These are phyloP conservation scores for Porcisia hertigi DNA, from an alignment of 208 protist species.

Conservation along the genomic window DNA sequence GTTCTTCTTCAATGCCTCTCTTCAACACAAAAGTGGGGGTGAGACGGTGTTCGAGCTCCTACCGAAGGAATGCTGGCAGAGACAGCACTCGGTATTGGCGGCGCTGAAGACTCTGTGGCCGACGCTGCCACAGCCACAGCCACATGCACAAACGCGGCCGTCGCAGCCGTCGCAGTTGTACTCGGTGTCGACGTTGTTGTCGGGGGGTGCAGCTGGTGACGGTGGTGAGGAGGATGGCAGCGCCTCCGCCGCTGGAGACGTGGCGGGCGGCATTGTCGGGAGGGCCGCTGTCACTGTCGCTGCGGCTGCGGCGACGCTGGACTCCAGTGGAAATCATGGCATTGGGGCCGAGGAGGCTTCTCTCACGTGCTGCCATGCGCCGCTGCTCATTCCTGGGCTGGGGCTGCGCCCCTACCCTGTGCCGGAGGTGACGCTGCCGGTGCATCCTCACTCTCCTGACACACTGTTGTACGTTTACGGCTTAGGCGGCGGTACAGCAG, in stretches of 20 bases:
- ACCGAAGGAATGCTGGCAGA: slow-evolving; percentile 69
- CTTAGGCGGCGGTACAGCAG: background rate
- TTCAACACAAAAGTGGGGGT: slow-evolving; percentile 32
- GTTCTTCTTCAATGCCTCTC: slow-evolving; percentile 71
- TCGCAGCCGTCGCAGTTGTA: background rate
- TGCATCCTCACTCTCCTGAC: slow-evolving; percentile 4
- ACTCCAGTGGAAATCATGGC: background rate
- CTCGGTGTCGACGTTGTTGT: background rate
- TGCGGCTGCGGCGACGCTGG: background rate
- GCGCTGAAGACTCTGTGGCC: slow-evolving; percentile 1
- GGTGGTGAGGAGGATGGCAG: slow-evolving; percentile 17
- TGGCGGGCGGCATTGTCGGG: background rate
- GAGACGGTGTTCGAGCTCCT: slow-evolving; percentile 65
- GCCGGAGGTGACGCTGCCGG: slow-evolving; percentile 38
- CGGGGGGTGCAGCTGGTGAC: background rate
- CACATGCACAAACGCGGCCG: background rate
- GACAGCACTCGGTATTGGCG: slow-evolving; percentile 20
- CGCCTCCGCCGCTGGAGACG: slow-evolving; percentile 1
- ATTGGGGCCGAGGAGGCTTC: background rate
- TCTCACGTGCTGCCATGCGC: slow-evolving; percentile 2
- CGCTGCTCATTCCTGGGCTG: slow-evolving; percentile 40
- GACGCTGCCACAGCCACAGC: background rate
- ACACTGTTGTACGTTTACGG: background rate
- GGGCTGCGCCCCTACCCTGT: slow-evolving; percentile 39
- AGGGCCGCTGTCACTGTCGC: background rate